These are phyloP conservation scores for Solanum tacnaense DNA, from an alignment of 257 asterid species.

Conservation along the genomic window DNA sequence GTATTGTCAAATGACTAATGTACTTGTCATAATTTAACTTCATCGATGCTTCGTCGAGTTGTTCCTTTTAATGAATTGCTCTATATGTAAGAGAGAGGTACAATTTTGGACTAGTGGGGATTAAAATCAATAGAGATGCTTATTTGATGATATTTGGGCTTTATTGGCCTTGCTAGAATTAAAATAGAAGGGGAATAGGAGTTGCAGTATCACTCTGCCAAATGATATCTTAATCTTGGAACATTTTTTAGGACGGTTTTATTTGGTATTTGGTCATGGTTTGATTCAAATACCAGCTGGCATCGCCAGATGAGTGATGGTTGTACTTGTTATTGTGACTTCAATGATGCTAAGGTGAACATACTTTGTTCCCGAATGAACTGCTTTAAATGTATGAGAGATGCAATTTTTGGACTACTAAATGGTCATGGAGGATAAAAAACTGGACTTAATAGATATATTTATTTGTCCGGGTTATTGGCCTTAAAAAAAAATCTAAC, in stretches of 20 bases:
- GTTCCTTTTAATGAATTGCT: not conserved
- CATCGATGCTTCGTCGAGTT: not conserved
- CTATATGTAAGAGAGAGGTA: not conserved
- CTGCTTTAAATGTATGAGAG: not conserved
- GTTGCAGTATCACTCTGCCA: not conserved
- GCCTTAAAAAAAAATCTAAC: not conserved
- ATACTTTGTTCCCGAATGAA: not conserved
- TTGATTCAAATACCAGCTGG: not conserved
- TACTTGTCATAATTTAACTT: not conserved
- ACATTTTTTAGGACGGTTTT: not conserved
- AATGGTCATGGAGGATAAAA: not conserved
- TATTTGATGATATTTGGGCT: not conserved
- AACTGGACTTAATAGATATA: not conserved
- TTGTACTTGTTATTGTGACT: not conserved
- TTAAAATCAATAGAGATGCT: not conserved
- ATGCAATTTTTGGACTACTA: not conserved
- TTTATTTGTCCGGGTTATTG: not conserved
- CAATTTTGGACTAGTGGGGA: not conserved
- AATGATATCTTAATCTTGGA: not conserved
- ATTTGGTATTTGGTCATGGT: not conserved
- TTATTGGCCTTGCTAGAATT: not conserved
- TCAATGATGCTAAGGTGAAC: not conserved
- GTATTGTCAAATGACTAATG: not conserved
- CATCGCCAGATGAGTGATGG: not conserved
- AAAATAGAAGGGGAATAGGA: not conserved